Percentiles rank a stretch among this genome's conserved stretches.
Conservation (phyloP, 208 protist genomes). For the Trypanosoma brucei region DNA sequence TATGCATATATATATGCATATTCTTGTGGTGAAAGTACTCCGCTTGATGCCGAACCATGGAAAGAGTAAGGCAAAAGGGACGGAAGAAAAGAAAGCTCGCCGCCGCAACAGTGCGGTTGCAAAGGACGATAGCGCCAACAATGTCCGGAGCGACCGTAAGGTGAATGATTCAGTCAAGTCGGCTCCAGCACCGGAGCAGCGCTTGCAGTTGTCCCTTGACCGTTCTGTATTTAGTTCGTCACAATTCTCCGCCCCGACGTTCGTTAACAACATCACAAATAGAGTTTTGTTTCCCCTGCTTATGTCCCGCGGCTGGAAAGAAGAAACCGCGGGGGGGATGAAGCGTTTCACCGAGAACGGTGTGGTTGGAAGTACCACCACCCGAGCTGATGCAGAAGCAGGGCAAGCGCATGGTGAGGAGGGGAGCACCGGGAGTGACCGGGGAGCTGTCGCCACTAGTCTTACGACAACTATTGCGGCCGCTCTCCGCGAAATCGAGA, state of each 20-base stretch:
- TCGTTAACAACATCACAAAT: slow-evolving; percentile 73
- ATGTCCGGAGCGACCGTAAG: not conserved
- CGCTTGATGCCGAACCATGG: too few species aligned
- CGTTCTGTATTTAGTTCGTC: slow-evolving; percentile 52
- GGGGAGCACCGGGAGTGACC: slow-evolving; percentile 21
- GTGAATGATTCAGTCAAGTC: not conserved
- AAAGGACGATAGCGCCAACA: not conserved
- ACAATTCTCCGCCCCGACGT: slow-evolving; percentile 61
- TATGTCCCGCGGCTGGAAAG: not conserved
- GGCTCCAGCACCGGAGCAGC: not conserved
- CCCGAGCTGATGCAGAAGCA: slow-evolving; percentile 15
- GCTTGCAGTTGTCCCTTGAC: slow-evolving; percentile 25
- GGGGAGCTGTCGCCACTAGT: slow-evolving; percentile 28
- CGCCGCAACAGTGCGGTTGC: too few species aligned
- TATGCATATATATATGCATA: not conserved
- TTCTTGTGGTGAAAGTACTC: too few species aligned
- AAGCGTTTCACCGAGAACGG: not conserved
- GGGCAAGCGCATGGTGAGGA: not conserved
- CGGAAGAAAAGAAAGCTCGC: too few species aligned
- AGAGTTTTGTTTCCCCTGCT: slow-evolving; percentile 51
- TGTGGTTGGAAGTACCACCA: slow-evolving; percentile 24
- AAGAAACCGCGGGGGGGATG: not conserved
- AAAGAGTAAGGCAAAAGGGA: too few species aligned
- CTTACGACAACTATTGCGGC: slow-evolving; percentile 46
- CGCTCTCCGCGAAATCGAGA: slow-evolving; percentile 44